phyloP scores from a whole-genome alignment of 2,329 filamentous ascomycete genomes.

The Claviceps spartinae region DNA sequence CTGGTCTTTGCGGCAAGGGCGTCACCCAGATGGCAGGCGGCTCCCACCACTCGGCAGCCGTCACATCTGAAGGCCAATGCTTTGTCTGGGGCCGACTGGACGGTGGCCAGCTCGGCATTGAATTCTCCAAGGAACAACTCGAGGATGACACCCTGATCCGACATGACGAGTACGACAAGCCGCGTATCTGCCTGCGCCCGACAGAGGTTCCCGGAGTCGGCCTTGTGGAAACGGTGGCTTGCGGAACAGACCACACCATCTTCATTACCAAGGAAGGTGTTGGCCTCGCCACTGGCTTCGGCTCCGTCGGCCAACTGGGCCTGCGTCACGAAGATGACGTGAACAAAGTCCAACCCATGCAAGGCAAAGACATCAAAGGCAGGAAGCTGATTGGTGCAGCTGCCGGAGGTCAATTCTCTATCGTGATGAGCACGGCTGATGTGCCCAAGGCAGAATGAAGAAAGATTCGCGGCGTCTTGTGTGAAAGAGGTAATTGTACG shows the following conservation, averaged over 20 bases:
- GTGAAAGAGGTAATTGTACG: not conserved
- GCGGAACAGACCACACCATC: slow-evolving; percentile 62
- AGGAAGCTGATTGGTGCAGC: slow-evolving; percentile 67
- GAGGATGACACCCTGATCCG: slow-evolving; percentile 37
- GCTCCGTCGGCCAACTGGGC: slow-evolving; percentile 66
- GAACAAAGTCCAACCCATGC: slow-evolving; percentile 60
- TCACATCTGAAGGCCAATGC: slow-evolving; percentile 41
- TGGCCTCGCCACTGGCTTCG: slow-evolving; percentile 72
- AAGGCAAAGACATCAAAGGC: slow-evolving; percentile 69
- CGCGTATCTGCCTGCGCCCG: slow-evolving; percentile 26
- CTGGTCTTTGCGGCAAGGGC: slow-evolving; percentile 47
- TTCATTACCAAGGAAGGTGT: slow-evolving; percentile 57
- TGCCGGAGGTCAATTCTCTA: slow-evolving; percentile 73
- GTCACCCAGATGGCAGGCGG: slow-evolving; percentile 57
- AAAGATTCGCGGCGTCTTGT: too few relatives aligned
- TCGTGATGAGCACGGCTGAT: slow-evolving; percentile 36
- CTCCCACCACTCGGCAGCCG: slow-evolving; percentile 59
- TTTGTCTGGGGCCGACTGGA: slow-evolving; percentile 48
- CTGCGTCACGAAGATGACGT: slow-evolving; percentile 69
- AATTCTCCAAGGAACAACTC: slow-evolving; percentile 30
- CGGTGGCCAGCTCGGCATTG: slow-evolving; percentile 39
- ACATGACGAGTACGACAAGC: slow-evolving; percentile 45
- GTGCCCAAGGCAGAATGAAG: slow-evolving; percentile 1
- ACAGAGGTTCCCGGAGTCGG: slow-evolving; percentile 27
- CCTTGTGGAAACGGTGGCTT: slow-evolving; percentile 40